Conservation (phyloP, 2,329 filamentous ascomycete species). For the Periconia sp. region DNA sequence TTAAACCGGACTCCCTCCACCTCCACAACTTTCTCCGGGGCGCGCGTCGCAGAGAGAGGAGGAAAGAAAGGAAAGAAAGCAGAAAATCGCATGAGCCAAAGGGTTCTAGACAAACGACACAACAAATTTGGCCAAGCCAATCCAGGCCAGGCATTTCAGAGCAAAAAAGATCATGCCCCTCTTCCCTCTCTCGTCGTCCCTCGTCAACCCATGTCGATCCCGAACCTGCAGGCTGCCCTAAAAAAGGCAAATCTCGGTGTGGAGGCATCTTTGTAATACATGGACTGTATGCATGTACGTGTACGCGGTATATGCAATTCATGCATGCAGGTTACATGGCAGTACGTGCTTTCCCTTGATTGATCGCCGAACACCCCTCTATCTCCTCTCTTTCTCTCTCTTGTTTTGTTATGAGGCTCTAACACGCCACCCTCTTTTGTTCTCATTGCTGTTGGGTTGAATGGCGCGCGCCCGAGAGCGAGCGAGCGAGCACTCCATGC, state of each 20-base stretch:
- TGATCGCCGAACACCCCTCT: background rate
- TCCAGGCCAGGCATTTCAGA: background rate
- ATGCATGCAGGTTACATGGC: background rate
- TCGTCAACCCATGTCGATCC: background rate
- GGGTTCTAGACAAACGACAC: background rate
- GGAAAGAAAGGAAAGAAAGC: too few relatives aligned
- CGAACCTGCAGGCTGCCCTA: background rate
- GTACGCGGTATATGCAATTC: background rate
- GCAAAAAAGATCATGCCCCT: too few relatives aligned
- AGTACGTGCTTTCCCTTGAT: background rate
- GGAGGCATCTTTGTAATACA: too few relatives aligned
- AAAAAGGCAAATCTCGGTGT: background rate
- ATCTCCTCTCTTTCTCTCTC: background rate
- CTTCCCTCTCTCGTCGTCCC: background rate
- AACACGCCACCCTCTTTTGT: background rate
- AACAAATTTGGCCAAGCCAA: background rate
- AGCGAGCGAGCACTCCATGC: too few relatives aligned
- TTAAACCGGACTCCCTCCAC: too few relatives aligned
- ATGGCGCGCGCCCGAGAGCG: too few relatives aligned
- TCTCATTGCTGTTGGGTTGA: too few relatives aligned
- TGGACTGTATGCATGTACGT: background rate
- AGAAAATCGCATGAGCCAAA: background rate
- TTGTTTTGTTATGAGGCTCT: background rate
- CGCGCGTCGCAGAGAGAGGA: too few relatives aligned
- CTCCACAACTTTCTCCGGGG: too few relatives aligned